These are phyloP conservation scores for Aspergillus proliferans DNA, from an alignment of 2,329 filamentous ascomycete species.

Conservation along the genomic window DNA sequence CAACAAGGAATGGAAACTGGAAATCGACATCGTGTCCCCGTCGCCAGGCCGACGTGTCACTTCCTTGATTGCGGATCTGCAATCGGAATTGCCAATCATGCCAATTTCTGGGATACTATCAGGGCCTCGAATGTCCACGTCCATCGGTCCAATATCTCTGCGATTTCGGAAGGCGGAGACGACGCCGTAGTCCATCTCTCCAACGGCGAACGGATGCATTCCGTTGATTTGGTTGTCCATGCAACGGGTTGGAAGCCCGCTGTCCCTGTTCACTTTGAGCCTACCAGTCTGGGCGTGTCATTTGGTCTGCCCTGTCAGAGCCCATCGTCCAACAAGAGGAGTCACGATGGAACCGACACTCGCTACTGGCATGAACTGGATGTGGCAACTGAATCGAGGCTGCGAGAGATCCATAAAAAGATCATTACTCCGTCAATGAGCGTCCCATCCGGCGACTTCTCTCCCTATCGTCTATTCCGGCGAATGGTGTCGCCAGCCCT, in stretches of 20 bases:
- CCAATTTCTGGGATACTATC: neutral
- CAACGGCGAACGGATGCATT: neutral
- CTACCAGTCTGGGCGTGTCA: conserved; percentile 5
- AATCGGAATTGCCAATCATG: neutral
- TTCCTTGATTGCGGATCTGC: neutral
- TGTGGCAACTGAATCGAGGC: neutral
- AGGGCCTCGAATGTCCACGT: neutral
- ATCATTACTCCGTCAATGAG: neutral
- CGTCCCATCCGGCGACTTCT: neutral
- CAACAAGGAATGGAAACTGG: too few species aligned
- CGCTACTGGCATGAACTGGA: neutral
- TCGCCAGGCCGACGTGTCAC: too few species aligned
- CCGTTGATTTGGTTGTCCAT: conserved; percentile 15
- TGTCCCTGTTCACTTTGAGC: conserved; percentile 14
- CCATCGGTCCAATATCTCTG: neutral
- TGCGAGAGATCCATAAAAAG: neutral
- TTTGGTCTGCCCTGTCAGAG: neutral
- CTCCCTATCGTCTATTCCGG: neutral
- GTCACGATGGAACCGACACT: neutral
- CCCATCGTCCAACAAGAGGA: neutral
- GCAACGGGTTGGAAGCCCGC: conserved; percentile 19
- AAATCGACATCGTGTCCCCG: too few species aligned
- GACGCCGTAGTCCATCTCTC: neutral
- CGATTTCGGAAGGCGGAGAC: neutral
- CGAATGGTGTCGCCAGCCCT: neutral